Evolutionary conservation across 306 rosid genomes (phyloP).

Genomic region (Quillaja saponaria): DNA sequence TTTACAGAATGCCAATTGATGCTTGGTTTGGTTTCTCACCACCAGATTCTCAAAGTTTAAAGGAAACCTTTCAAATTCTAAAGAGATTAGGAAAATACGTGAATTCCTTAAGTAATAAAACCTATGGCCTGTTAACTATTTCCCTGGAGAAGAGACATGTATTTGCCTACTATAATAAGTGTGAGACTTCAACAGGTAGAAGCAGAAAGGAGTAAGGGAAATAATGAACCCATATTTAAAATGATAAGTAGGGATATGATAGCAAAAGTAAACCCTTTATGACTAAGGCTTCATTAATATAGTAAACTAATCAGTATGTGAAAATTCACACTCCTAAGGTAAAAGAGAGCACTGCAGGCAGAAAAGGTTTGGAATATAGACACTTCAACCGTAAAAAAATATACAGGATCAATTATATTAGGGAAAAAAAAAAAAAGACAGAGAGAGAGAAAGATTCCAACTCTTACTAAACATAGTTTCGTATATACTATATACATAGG

Average conservation of each 20-base stretch:
- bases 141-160: no score
- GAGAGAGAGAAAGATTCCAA: neutral
- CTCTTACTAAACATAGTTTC: neutral
- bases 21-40: neutral
- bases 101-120: no score
- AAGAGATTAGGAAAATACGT: neutral
- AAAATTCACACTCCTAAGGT: constrained; percentile 4
- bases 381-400: neutral
- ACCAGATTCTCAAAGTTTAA: neutral
- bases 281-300: neutral
- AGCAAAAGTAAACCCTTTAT: neutral
- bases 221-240: neutral
- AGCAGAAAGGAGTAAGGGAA: no score
- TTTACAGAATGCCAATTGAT: neutral
- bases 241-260: neutral
- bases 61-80: neutral
- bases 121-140: no score
- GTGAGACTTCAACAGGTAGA: no score
- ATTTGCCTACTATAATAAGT: no score
- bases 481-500: neutral
- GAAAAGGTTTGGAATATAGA: constrained; percentile 6
- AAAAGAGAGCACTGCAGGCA: no score
- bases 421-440: neutral
- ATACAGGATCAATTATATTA: constrained; percentile 16
- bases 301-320: neutral